phyloP scores from a whole-genome alignment of 768 basidiomycete species.

The Podaxis sp. region DNA sequence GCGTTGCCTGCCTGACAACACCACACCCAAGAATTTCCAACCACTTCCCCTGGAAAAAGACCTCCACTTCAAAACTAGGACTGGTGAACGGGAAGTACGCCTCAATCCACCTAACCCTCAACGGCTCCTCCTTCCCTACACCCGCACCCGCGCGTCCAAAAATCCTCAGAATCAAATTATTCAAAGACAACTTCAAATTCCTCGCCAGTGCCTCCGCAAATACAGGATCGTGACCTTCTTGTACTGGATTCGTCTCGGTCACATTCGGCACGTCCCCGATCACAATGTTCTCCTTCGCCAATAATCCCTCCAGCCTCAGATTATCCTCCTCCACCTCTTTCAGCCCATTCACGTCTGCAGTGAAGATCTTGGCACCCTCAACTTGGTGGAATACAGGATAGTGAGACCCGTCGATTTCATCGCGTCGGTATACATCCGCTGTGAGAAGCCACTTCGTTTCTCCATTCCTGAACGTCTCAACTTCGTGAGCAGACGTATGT shows the following conservation, averaged over 20 bases:
- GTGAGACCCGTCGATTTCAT: slow-evolving; percentile 96
- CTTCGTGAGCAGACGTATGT: slow-evolving; percentile 98
- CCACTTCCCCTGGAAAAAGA: slow-evolving; percentile 96
- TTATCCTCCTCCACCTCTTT: slow-evolving; percentile 73
- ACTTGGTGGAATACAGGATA: slow-evolving; percentile 99
- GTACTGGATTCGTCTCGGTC: slow-evolving; percentile 75
- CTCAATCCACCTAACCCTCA: slow-evolving; percentile 95
- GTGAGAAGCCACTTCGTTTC: slow-evolving; percentile 86
- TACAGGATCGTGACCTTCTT: slow-evolving; percentile 70
- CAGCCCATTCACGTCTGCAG: slow-evolving; percentile 53
- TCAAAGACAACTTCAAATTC: slow-evolving; percentile 89
- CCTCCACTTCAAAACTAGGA: slow-evolving; percentile 97
- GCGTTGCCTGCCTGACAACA: slow-evolving; percentile 84
- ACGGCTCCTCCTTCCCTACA: slow-evolving; percentile 58
- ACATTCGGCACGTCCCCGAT: slow-evolving; percentile 86
- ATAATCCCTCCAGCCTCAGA: slow-evolving; percentile 49
- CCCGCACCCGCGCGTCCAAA: slow-evolving; percentile 61
- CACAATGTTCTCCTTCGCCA: slow-evolving; percentile 72
- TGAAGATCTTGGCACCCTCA: slow-evolving; percentile 88
- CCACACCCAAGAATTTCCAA: slow-evolving; percentile 94
- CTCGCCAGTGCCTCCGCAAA: slow-evolving; percentile 72
- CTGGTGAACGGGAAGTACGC: slow-evolving; percentile 98
- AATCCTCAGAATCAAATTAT: slow-evolving; percentile 76
- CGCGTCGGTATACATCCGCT: slow-evolving; percentile 95
- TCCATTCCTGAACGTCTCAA: slow-evolving; percentile 80